These are phyloP conservation scores for Syncephalastrum sp. DNA, from an alignment of 371 early-diverging fungal genomes.

Conservation along the genomic window DNA sequence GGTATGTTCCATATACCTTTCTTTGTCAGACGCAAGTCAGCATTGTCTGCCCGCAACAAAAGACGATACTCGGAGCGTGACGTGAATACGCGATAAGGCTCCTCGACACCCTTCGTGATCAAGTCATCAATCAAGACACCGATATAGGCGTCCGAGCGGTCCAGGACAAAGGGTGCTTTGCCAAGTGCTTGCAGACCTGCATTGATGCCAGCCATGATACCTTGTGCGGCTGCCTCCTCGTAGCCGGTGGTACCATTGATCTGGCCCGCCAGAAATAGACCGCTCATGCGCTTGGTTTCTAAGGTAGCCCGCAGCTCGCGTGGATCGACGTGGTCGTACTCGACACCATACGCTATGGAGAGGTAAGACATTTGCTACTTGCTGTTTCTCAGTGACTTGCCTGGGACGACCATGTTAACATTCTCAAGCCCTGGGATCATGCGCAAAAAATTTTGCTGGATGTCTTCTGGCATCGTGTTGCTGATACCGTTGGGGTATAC, in stretches of 20 bases:
- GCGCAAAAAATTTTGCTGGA: constrained; percentile 69
- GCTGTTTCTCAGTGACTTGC: constrained; percentile 16
- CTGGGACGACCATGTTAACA: constrained; percentile 72
- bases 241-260: constrained; percentile 91
- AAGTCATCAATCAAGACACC: constrained; percentile 87
- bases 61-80: constrained; percentile 84
- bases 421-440: constrained; percentile 79
- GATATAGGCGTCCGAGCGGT: constrained; percentile 81
- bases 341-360: constrained; percentile 68
- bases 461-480: constrained; percentile 80
- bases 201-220: constrained; percentile 84
- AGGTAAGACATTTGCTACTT: not conserved
- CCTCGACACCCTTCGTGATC: constrained; percentile 81
- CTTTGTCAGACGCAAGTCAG: constrained; percentile 72
- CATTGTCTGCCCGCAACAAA: constrained; percentile 78
- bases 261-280: constrained; percentile 83
- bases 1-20: constrained; percentile 37
- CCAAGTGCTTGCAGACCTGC: constrained; percentile 63
- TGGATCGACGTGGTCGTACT: constrained; percentile 87
- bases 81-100: constrained; percentile 86
- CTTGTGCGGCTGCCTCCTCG: constrained; percentile 88
- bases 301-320: constrained; percentile 75
- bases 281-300: constrained; percentile 77
- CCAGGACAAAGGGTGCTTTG: constrained; percentile 63
- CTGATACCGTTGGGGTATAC: constrained; percentile 88